Evolutionary conservation across 2,329 filamentous ascomycete species (phyloP), one percentile per base, ranked within the genome.

Genomic region (Ophiostoma ips): DNA sequence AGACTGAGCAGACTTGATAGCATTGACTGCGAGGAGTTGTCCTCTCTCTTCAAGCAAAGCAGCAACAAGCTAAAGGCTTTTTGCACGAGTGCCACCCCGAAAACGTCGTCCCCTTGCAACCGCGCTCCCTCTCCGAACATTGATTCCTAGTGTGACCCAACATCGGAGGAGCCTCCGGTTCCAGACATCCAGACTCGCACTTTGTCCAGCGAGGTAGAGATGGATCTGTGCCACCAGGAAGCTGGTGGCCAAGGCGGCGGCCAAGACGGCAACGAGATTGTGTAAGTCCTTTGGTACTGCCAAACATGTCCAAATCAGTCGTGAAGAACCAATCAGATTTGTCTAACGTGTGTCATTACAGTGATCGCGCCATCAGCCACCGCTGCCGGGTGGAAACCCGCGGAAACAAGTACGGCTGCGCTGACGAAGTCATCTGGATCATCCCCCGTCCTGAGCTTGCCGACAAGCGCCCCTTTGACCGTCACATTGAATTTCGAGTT

Each of bases 71-170:
- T 43, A 5, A 21, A 18, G 9, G 43, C 11, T n/a, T 28, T 45
- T 4, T 44, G 46, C 6, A 19, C 4, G 24, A 8, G 24, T 8
- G 24, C 24, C 5, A 28, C 24, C 8, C 24, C 4, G 8, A 8
- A 47, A 13, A 24, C 24, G 1, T 28, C 33, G 5, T 21, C 33
- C 11, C 11, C 44, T 43, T 16, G 21, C 24, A 24, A 12, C 15
- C 24, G 24, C 16, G 7, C 11, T 24, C 5, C 40, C 16, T 16
- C 40, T 21, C 11, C 40, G n/a, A 34, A 41, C 40, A 49, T 46
- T 35, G 46, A 49, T 31, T 40, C 46, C 9, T 52, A 45, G 50
- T 52, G 40, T 18, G 30, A 46, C 16, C 46, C 46, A 40, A 28
- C 24, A 19, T 38, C 5, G 10, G 19, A 33, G 24, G 28, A 45